Base-by-base conservation (phyloP, 2,329 filamentous ascomycete genomes). In the Cladosporium velox region DNA sequence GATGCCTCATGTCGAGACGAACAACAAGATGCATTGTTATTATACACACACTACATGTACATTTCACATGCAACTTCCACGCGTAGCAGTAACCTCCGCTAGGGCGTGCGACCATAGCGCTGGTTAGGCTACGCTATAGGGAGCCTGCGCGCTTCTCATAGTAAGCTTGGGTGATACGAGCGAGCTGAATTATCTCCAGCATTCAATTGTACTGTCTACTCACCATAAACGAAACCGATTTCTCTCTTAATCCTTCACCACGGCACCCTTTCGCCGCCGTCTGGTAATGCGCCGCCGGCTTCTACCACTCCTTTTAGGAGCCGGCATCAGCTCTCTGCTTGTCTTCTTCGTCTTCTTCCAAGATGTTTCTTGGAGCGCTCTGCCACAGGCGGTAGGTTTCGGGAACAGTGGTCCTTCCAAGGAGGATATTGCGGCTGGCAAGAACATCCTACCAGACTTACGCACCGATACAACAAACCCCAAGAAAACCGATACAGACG, bases 371-470 rank as follows among this genome's bases (percentile, higher is more conserved):
- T 80, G 78, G 77, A 73, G 71, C 35, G 72, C 72, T 1, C 59
- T 81, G 28, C 80, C 80, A 26, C 78, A 82, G 67, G 72, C 76
- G 51, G 67, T 82, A 38, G 60, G 47, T 21, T n/a, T 51, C 2
- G 47, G 32, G 79, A 75, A 66, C 60, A 68, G 57, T 67, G 63
- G 24, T 67, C 70, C 72, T 21, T 67, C 69, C 59, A 70, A 72
- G 65, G 69, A 73, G 41, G 61, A 72, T 59, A 70, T 71, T 30
- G 62, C 64, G n/a, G 67, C 61, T 44, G 68, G 70, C 35, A 47
- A 66, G 26, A 69, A 70, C 64, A 70, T 71, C 26, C 38, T 71
- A 15, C 72, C 74, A 4, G 72, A 74, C 49, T 54, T 73, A 30
- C 58, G 69, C 38, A 34, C 11, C 32, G 65, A 54, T 60, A 67